Evolutionary conservation across 1,284 basidiomycete genomes (phyloP).

Genomic region (Ceratobasidium sp.): DNA sequence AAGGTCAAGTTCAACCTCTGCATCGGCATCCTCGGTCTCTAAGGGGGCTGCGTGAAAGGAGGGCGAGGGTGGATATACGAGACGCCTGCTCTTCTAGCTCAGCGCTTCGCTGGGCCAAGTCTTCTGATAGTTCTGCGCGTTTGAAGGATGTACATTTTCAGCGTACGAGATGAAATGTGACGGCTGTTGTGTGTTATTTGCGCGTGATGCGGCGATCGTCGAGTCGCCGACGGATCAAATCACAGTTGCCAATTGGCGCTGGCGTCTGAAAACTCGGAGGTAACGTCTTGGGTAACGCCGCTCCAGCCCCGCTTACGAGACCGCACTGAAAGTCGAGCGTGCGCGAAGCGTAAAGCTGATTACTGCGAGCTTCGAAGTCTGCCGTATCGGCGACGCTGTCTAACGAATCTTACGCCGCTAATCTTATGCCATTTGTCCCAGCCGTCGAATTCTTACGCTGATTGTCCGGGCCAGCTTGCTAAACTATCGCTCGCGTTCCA

Average conservation of each 20-base stretch:
- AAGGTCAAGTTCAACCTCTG: conserved; percentile 42
- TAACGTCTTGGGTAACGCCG: too few relatives aligned
- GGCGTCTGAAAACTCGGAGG: not conserved
- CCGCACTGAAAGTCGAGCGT: too few relatives aligned
- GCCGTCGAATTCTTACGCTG: not conserved
- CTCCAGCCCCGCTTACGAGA: too few relatives aligned
- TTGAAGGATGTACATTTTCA: conserved; percentile 14
- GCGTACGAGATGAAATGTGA: not conserved
- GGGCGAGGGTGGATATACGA: not conserved
- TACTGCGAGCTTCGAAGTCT: too few relatives aligned
- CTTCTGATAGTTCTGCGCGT: not conserved
- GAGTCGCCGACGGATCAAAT: not conserved
- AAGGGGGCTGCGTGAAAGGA: not conserved
- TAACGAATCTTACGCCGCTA: too few relatives aligned
- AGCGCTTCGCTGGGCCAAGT: not conserved
- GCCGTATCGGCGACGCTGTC: too few relatives aligned
- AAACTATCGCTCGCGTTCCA: conserved; percentile 10
- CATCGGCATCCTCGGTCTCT: conserved; percentile 42
- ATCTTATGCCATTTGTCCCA: too few relatives aligned
- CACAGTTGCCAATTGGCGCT: not conserved
- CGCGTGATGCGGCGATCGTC: conserved; percentile 11
- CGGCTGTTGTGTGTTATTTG: conserved; percentile 14
- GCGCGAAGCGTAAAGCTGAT: too few relatives aligned
- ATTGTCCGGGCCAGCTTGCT: not conserved
- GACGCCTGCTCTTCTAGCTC: not conserved